Base-by-base conservation (phyloP, 345 rosid species). In the Cardiospermum halicacabum region DNA sequence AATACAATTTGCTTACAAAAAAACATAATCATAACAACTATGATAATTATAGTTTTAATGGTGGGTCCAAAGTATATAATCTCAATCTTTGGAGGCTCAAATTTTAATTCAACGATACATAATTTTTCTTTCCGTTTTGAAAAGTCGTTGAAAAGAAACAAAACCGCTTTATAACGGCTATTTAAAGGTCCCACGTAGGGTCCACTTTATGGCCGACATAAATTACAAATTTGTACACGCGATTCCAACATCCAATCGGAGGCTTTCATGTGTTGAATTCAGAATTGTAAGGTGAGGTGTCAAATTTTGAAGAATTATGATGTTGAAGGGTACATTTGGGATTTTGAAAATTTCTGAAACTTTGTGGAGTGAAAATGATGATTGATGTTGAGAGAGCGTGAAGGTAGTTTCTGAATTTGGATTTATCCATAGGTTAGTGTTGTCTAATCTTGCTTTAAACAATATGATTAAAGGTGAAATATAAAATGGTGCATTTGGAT, bases 111-210 rank as follows among this genome's bases (percentile, higher is more conserved):
- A n/a, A n/a, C n/a, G n/a, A n/a, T n/a, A n/a, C n/a, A n/a, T n/a
- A n/a, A n/a, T n/a, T n/a, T n/a, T 13, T 43, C n/a, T 11, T 26
- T 21, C 37, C 58, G 24, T 22, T 31, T 51, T n/a, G 51, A 50
- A 63, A 51, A 34, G 67, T 15, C 58, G 49, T 64, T 64, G 67
- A n/a, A n/a, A n/a, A n/a, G n/a, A n/a, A n/a, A 25, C 19, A 25
- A 51, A 51, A 51, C 48, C 7, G 48, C 58, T 51, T 64, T 50
- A n/a, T n/a, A 64, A 64, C 67, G 67, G 58, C 67, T 51, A 2
- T 24, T 15, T 15, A 9, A 64, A 12, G 49, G 58, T 30, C 25
- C 58, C 67, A 16, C 7, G 48, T 25, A 48, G 67, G 58, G 43
- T 1, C 58, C 34, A 25, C 45, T 11, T 12, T 6, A 19, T 21